Evolutionary conservation across 139 green algal species (phyloP), one percentile per base, ranked within the genome.

Genomic region (Mychonastes homosphaera): DNA sequence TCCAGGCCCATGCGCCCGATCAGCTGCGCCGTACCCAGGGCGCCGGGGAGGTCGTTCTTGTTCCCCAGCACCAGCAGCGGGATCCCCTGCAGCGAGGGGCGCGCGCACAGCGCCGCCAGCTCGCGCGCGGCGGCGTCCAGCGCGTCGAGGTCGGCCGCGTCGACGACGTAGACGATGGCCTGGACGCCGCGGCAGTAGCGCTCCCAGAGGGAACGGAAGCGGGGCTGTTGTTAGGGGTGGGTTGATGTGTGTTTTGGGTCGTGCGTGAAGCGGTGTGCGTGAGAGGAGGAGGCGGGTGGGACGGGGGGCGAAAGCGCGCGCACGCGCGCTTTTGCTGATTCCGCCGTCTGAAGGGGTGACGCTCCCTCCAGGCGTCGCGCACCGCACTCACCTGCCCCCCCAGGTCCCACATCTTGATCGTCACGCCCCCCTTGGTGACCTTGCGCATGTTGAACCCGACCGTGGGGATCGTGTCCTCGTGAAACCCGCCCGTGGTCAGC

Each of bases 371-470:
- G 27, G 8, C 16, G 10, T 57, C 36, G 50, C 1, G 23, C 19
- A 29, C 33, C 51, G 39, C 35, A 39, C 0, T 0, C 58, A 84
- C 80, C 81, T 88, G 83, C 34, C 92, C 93, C 3, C 93, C 93
- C 27, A 99, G 63, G 62, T 99, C 92, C 92, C 92, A 99, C 57
- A 98, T 74, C 70, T 98, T 98, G 53, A 99, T 97, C 21, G 78
- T 94, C 27, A 99, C 88, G 21, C 78, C 77, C 3, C 88, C 89
- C 51, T 91, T 92, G n/a, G 79, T 92, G 16, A 98, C 75, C 70
- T 96, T 99, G 18, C 90, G 78, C 93, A 99, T 98, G 74, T 96
- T 95, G 77, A 98, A 98, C 6, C 91, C 92, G 1, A 92, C 92
- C 45, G 93, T 99, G 35, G 93, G 93, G 33, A 97, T 97, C 72